phyloP scores from a whole-genome alignment of 2,329 filamentous ascomycete species.

The Aureobasidium pullulans region DNA sequence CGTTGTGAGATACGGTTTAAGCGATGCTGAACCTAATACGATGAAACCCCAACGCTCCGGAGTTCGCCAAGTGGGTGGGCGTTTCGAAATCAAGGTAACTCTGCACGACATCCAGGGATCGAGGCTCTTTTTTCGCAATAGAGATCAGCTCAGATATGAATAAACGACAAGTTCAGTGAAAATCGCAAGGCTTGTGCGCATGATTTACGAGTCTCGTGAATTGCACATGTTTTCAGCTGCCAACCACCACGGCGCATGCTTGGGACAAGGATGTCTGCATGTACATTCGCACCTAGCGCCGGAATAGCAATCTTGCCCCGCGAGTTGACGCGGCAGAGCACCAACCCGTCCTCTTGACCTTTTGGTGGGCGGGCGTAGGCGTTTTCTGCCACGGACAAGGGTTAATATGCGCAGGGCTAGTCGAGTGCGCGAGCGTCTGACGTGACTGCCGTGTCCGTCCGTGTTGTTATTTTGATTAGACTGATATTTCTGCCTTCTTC shows the following conservation, averaged over 20 bases:
- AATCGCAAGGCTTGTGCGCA: not conserved
- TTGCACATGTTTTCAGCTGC: not conserved
- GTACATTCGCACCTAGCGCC: conserved; percentile 3
- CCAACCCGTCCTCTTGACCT: not conserved
- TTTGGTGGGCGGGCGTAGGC: not conserved
- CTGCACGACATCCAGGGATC: conserved; percentile 5
- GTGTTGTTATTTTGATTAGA: conserved; percentile 10
- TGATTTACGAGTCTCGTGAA: not conserved
- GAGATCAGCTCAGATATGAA: not conserved
- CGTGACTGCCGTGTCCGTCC: conserved; percentile 7
- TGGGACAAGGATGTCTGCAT: conserved; percentile 1
- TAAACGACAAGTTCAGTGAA: not conserved
- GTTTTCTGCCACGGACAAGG: conserved; percentile 10
- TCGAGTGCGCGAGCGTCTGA: conserved; percentile 6
- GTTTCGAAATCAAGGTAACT: not conserved
- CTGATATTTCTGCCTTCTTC: not conserved
- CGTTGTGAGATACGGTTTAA: conserved; percentile 3
- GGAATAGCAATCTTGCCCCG: not conserved
- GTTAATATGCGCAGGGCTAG: conserved; percentile 11
- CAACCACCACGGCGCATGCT: not conserved
- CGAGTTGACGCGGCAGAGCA: conserved; percentile 10
- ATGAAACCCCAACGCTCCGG: conserved; percentile 4
- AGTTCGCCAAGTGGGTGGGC: not conserved
- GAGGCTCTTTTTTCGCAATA: not conserved
- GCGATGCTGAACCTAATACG: not conserved